Percentiles rank a stretch among this genome's conserved stretches.
Evolutionary conservation across 1,284 basidiomycete species (phyloP).

Genomic region (Pseudomicrostroma phylloplanum): DNA sequence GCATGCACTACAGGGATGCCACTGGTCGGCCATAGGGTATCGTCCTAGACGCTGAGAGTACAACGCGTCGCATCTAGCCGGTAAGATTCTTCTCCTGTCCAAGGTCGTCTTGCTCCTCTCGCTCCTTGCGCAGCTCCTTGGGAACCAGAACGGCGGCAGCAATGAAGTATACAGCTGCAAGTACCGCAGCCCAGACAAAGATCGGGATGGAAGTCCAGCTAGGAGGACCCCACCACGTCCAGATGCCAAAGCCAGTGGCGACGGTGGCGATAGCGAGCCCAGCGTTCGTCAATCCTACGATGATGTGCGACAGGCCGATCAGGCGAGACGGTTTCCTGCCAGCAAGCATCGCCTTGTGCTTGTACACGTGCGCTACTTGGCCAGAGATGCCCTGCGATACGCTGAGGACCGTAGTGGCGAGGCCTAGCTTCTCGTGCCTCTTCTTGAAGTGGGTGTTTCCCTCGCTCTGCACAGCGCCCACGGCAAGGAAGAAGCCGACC

Average conservation of each 20-base stretch:
- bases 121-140: slow-evolving; percentile 1
- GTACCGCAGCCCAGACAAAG: slow-evolving; percentile 26
- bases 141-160: slow-evolving; percentile 6
- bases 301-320: slow-evolving; percentile 22
- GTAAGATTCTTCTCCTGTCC: no score
- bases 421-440: slow-evolving; percentile 57
- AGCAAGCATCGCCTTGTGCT: slow-evolving; percentile 31
- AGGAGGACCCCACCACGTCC: slow-evolving; percentile 25
- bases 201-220: slow-evolving; percentile 21
- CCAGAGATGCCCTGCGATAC: slow-evolving; percentile 60
- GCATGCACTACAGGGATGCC: not conserved
- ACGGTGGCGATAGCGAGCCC: slow-evolving; percentile 27
- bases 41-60: not conserved
- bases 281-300: slow-evolving; percentile 25
- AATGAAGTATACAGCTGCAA: slow-evolving; percentile 24
- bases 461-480: slow-evolving; percentile 30
- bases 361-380: slow-evolving; percentile 60
- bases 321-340: not conserved
- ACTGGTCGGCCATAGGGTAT: not conserved
- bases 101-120: not conserved
- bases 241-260: slow-evolving; percentile 23
- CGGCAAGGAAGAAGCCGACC: slow-evolving; percentile 60
- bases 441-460: slow-evolving; percentile 19
- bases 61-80: not conserved
- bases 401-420: slow-evolving; percentile 62